A percentile compares a stretch with the other conserved stretches of the same genome.
Evolutionary conservation across 441 rosid genomes (phyloP).

Genomic region (Aleurites moluccanus): DNA sequence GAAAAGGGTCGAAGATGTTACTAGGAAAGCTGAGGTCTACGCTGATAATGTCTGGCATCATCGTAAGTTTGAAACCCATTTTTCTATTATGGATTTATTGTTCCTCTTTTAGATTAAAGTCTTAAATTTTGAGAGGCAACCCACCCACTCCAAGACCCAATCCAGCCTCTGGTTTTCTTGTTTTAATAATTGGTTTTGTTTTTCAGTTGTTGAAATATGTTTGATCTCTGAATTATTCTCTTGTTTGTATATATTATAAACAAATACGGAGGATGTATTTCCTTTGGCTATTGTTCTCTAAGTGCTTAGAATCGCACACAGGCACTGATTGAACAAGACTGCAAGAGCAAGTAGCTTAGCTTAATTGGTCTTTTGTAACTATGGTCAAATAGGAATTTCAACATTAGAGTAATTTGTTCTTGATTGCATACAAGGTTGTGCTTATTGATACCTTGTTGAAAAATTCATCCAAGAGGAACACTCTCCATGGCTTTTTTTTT

Average conservation of each 20-base stretch:
- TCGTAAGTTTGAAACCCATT: slow-evolving; percentile 34
- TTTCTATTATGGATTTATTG: background rate
- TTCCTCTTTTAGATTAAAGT: no score
- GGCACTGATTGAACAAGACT: background rate
- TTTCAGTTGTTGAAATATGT: no score
- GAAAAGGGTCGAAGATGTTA: slow-evolving; percentile 52
- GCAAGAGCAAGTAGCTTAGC: background rate
- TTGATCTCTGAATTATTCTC: background rate
- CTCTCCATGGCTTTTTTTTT: background rate
- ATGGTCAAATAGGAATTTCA: background rate
- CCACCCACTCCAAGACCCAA: no score
- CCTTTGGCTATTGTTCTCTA: background rate
- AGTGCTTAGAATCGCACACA: background rate
- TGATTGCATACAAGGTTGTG: background rate
- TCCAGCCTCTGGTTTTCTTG: no score
- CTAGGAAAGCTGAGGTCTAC: slow-evolving; percentile 51
- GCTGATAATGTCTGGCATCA: slow-evolving; percentile 71
- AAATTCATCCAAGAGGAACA: background rate
- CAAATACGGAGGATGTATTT: background rate
- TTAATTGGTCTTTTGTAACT: background rate
- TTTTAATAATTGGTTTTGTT: no score
- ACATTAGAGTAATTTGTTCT: background rate
- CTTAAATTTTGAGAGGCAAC: background rate
- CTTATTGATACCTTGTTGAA: background rate
- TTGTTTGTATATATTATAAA: background rate